Evolutionary conservation across 345 rosid species (phyloP), one percentile per base, ranked within the genome.

Genomic region (Limnanthes douglasii): DNA sequence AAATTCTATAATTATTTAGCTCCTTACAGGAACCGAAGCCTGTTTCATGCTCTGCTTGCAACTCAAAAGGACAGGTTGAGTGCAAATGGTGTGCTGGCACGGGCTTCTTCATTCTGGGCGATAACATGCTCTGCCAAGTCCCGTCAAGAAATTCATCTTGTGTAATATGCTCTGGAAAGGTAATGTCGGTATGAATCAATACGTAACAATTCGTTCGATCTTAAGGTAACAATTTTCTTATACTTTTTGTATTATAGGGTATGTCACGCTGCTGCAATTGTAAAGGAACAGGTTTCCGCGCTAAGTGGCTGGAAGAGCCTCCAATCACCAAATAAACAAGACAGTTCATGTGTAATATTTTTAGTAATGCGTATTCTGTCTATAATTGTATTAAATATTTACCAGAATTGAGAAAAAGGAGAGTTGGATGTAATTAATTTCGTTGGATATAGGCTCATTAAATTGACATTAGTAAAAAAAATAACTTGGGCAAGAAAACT

Each of bases 211-310:
- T n/a, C n/a, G n/a, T n/a, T n/a, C n/a, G n/a, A 27, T 6, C 30
- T 6, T 8, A 26, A 2, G 30, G 3, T 26, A 26, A 2, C n/a
- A 2, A 6, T 26, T 26, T 26, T 26, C 30, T 2, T n/a, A 26
- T 8, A 26, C 30, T 8, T 26, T 12, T 26, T 26, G 3, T 9
- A 26, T 26, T 6, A 2, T 60, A 86, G 93, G 97, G 95, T 8
- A 71, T 74, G 3, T 60, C 41, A 19, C 43, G 68, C 62, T 79
- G 93, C 56, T 43, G 56, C 1, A 75, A 76, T 57, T 83, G 97
- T 45, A 68, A 88, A 56, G 97, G 93, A 60, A 88, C 97, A 1
- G 86, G 97, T 1, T 88, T 76, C 56, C 93, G 93, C n/a, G 97
- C 97, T 37, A 73, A 72, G 61, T 88, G 97, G 95, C 64, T 88